Conservation (phyloP, 495 filamentous ascomycete species). For the Paragyromitra xinjiangensis region DNA sequence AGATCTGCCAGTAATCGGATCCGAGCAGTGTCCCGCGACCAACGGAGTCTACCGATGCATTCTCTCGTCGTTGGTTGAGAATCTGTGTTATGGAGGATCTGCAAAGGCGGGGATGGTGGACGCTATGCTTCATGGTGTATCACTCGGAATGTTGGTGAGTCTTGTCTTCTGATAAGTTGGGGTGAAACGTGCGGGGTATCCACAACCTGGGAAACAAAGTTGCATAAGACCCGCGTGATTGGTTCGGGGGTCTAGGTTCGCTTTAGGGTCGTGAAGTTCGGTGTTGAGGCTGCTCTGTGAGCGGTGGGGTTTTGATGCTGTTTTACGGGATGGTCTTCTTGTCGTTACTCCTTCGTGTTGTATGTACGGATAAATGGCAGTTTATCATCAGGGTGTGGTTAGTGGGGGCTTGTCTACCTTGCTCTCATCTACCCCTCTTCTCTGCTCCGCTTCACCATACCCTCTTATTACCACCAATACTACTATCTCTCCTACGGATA, state of each 20-base stretch:
- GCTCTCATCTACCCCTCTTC: not conserved
- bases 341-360: not conserved
- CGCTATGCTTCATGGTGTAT: not conserved
- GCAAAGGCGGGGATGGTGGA: not conserved
- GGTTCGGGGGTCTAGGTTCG: not conserved
- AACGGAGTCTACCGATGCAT: not conserved
- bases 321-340: not conserved
- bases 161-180: not conserved
- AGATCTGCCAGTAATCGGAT: conserved; percentile 21
- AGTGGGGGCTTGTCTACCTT: not conserved
- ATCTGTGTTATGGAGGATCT: not conserved
- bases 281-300: not conserved
- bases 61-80: not conserved
- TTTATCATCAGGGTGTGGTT: not conserved
- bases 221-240: not conserved
- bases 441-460: not conserved
- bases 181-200: not conserved
- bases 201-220: not conserved
- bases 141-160: conserved; percentile 5
- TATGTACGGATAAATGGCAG: not conserved
- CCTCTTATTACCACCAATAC: not conserved
- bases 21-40: not conserved
- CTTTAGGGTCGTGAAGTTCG: not conserved
- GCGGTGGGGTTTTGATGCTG: not conserved
- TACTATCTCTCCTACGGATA: not conserved